These are phyloP conservation scores for Begonia loranthoides DNA, from an alignment of 306 rosid genomes.

Conservation along the genomic window DNA sequence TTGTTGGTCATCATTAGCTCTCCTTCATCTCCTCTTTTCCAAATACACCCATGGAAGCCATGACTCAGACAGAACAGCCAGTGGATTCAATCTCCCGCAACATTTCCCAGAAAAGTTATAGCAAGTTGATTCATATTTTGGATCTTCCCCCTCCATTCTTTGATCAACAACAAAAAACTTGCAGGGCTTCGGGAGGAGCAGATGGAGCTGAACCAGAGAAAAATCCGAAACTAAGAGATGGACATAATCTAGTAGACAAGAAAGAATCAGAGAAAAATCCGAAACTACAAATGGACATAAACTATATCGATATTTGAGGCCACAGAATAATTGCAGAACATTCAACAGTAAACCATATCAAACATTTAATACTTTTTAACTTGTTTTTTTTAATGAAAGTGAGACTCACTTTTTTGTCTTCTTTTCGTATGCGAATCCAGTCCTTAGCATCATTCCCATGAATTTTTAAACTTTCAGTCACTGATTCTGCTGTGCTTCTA, in stretches of 20 bases:
- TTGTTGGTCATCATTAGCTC: constrained; percentile 25
- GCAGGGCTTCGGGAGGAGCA: constrained; percentile 78
- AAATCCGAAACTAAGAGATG: constrained; percentile 84
- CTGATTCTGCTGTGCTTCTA: constrained; percentile 50
- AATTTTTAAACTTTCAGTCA: constrained; percentile 45
- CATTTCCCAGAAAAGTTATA: constrained; percentile 41
- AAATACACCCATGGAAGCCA: constrained; percentile 89
- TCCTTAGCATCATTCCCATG: constrained; percentile 46
- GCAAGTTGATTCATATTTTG: constrained; percentile 40
- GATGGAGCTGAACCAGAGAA: constrained; percentile 58
- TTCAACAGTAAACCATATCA: no score
- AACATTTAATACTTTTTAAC: no score
- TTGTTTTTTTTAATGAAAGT: constrained; percentile 7
- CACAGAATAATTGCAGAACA: no score
- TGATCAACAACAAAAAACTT: constrained; percentile 57
- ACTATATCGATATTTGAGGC: no score
- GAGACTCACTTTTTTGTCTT: constrained; percentile 57
- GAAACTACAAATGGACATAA: no score
- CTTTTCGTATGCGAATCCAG: constrained; percentile 87
- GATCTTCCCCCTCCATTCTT: constrained; percentile 44
- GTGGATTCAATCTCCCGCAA: constrained; percentile 52
- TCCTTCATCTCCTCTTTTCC: constrained; percentile 25
- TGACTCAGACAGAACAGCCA: constrained; percentile 79
- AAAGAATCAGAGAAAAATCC: neutral
- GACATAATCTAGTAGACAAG: constrained; percentile 49